These are phyloP conservation scores for Mycena polygramma DNA, from an alignment of 768 basidiomycete species.

Conservation along the genomic window DNA sequence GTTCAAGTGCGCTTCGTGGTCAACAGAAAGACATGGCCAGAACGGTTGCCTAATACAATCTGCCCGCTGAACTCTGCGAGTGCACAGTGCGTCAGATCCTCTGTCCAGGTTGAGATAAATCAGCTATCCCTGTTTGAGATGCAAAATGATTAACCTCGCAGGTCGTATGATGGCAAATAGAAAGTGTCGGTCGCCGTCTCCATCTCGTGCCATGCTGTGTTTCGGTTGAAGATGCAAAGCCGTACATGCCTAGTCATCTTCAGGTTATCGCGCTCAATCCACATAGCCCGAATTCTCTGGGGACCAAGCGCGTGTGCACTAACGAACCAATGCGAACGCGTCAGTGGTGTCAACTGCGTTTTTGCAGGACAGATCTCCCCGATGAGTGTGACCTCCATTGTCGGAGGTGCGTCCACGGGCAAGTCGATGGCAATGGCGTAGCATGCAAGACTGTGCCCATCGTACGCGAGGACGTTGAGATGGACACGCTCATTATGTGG, in stretches of 20 bases:
- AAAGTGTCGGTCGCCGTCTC: slow-evolving; percentile 28
- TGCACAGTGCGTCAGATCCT: slow-evolving; percentile 48
- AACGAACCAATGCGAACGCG: slow-evolving; percentile 59
- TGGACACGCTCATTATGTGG: slow-evolving; percentile 31
- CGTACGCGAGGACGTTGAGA: slow-evolving; percentile 60
- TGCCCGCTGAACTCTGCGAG: slow-evolving; percentile 48
- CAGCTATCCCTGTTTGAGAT: not conserved
- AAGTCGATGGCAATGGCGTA: slow-evolving; percentile 49
- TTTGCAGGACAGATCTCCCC: slow-evolving; percentile 47
- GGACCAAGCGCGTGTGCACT: slow-evolving; percentile 62
- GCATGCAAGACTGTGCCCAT: slow-evolving; percentile 65
- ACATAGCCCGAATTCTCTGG: slow-evolving; percentile 65
- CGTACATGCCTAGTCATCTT: slow-evolving; percentile 27
- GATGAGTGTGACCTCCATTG: slow-evolving; percentile 56
- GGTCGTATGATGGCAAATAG: slow-evolving; percentile 43
- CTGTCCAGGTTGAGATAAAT: slow-evolving; percentile 14
- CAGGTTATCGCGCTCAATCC: slow-evolving; percentile 60
- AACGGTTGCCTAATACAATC: slow-evolving; percentile 44
- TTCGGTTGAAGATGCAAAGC: slow-evolving; percentile 25
- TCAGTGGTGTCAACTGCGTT: slow-evolving; percentile 7
- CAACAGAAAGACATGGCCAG: slow-evolving; percentile 38
- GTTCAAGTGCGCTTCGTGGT: not conserved
- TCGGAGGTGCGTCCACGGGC: slow-evolving; percentile 40
- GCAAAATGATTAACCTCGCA: slow-evolving; percentile 42
- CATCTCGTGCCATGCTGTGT: slow-evolving; percentile 30